These are phyloP conservation scores for Protomyces inouyei DNA, from an alignment of 1,139 yeast genomes.

Conservation along the genomic window DNA sequence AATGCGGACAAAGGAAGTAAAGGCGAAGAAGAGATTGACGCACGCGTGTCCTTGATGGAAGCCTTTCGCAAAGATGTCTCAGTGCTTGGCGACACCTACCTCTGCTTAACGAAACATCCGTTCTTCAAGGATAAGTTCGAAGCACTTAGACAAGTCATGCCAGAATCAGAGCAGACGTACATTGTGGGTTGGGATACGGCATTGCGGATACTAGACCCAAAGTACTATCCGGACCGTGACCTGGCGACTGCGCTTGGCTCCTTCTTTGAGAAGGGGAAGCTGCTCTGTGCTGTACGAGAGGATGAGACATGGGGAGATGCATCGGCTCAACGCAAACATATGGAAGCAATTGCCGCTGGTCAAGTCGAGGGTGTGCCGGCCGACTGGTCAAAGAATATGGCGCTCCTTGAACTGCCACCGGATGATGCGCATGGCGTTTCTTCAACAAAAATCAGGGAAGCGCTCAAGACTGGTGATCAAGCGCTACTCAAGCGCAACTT, in stretches of 20 bases:
- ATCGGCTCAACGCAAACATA: conserved; percentile 3
- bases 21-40: neutral
- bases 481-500: neutral
- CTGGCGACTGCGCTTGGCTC: conserved; percentile 18
- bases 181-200: conserved; percentile 24
- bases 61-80: conserved; percentile 14
- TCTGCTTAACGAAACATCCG: conserved; percentile 21
- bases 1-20: conserved; percentile 25
- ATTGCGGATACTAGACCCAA: conserved; percentile 21
- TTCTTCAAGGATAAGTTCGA: conserved; percentile 14
- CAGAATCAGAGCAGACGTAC: conserved; percentile 11
- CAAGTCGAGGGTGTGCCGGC: conserved; percentile 14
- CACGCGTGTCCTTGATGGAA: conserved; percentile 17
- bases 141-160: conserved; percentile 1
- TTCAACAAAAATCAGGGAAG: conserved; percentile 16
- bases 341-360: conserved; percentile 4
- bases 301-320: conserved; percentile 23
- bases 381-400: conserved; percentile 12
- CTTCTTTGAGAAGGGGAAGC: conserved; percentile 11
- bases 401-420: neutral
- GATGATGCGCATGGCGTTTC: conserved; percentile 14
- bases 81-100: conserved; percentile 6
- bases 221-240: conserved; percentile 21
- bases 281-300: conserved; percentile 18
- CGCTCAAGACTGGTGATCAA: conserved; percentile 1